Base-by-base conservation (phyloP, 2,329 filamentous ascomycete genomes). In the Microcyclospora pomicola region DNA sequence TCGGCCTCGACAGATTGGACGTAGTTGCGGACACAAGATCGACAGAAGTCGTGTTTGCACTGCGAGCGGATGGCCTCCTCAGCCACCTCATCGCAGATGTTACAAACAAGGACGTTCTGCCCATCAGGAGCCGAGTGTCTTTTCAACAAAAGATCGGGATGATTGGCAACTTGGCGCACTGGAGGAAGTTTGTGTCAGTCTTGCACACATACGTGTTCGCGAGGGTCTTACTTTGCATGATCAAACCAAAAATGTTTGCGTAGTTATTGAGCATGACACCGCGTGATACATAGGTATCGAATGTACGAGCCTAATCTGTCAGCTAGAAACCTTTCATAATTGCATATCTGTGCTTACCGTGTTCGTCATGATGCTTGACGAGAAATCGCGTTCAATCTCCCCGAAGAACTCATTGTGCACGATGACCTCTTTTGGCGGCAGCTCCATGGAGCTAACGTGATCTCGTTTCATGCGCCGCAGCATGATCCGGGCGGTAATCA, bases 191-290 rank as follows among this genome's bases (percentile, higher is more conserved):
- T 24, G 19, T 7, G 19, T 24, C 19, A 24, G 19, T 24, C 19
- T 24, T 24, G 19, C 19, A 24, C 19, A 24, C 7, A 5, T 24
- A 7, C 7, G 7, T 7, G 19, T 24, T 24, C 30, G 30, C 9
- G 12, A 9, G 9, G 5, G 12, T 31, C 30, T n/a, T 31, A 15
- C 30, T 96, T 60, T 94, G 87, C 85, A 96, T 96, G 55, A 98
- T 95, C 39, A 98, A 72, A 55, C 87, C 88, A 53, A 98, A 98
- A 47, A 98, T 96, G 59, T 98, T 98, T 65, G 91, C 91, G 50
- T 96, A 96, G 57, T 95, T 94, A 68, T 96, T 70, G 36, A 98
- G 72, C 61, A 98, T 76, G 14, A 96, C 88, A 65, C 86, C 87
- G 46, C 86, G 83, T 13, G 85, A 81, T 29, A 96, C 91, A 49